Evolutionary conservation across 2,329 filamentous ascomycete species (phyloP).

Genomic region (Monosporascus sp.): DNA sequence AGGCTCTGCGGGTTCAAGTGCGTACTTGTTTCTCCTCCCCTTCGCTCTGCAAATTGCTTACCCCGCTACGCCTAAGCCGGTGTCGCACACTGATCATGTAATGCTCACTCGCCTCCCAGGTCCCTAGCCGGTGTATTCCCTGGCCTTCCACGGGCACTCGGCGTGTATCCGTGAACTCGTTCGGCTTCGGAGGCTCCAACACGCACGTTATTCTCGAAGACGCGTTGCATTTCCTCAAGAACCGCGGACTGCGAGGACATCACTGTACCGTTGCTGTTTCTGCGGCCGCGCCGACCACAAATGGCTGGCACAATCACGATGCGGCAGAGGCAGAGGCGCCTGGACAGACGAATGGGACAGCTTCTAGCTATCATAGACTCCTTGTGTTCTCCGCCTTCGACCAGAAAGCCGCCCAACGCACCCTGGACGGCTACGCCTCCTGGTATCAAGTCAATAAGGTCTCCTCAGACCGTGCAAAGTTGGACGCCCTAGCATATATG

Average conservation of each 20-base stretch:
- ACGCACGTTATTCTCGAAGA: slow-evolving; percentile 21
- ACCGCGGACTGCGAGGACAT: slow-evolving; percentile 10
- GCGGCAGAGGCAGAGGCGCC: background rate
- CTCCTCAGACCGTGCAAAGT: slow-evolving; percentile 2
- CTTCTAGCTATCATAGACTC: too few relatives aligned
- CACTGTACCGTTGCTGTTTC: slow-evolving; percentile 9
- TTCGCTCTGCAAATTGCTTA: slow-evolving; percentile 28
- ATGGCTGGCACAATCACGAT: slow-evolving; percentile 5
- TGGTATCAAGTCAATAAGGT: slow-evolving; percentile 14
- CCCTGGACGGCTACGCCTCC: slow-evolving; percentile 18
- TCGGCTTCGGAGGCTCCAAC: slow-evolving; percentile 24
- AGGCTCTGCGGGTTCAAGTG: slow-evolving; percentile 19
- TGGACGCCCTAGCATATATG: slow-evolving; percentile 23
- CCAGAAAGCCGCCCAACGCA: slow-evolving; percentile 21
- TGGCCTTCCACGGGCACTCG: slow-evolving; percentile 31
- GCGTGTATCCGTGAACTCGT: slow-evolving; percentile 25
- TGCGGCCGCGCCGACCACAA: background rate
- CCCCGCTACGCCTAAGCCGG: slow-evolving; percentile 5
- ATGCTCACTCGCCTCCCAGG: slow-evolving; percentile 2
- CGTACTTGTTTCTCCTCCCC: slow-evolving; percentile 18
- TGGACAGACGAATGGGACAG: too few relatives aligned
- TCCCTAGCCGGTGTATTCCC: slow-evolving; percentile 15
- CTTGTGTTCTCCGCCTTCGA: slow-evolving; percentile 26
- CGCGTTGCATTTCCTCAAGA: slow-evolving; percentile 17
- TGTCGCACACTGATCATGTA: background rate